phyloP scores from a whole-genome alignment of 768 basidiomycete species.

The Panus rudis region DNA sequence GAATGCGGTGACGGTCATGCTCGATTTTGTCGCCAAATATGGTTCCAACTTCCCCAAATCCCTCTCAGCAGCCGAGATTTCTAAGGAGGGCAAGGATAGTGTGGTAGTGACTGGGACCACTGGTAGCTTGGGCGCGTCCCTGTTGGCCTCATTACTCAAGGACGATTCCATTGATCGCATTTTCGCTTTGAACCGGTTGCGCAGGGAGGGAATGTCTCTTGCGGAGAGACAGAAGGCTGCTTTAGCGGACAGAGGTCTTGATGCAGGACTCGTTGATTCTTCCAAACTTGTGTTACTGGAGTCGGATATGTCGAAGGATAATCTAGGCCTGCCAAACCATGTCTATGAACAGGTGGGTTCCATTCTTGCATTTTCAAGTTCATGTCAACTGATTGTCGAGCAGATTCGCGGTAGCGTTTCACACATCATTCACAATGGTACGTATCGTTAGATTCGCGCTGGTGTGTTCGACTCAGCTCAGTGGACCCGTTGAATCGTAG shows the following conservation, averaged over 20 bases:
- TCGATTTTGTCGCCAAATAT: conserved; percentile 36
- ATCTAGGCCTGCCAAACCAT: conserved; percentile 23
- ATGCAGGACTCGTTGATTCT: conserved; percentile 19
- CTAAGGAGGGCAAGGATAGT: conserved; percentile 6
- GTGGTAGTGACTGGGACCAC: conserved; percentile 30
- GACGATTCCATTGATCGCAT: conserved; percentile 14
- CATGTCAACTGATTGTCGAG: neutral
- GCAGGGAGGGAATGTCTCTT: conserved; percentile 11
- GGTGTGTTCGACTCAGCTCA: neutral
- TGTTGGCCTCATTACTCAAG: conserved; percentile 19
- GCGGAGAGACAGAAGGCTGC: conserved; percentile 21
- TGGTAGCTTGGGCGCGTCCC: conserved; percentile 23
- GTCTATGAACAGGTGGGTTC: conserved; percentile 22
- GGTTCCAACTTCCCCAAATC: conserved; percentile 13
- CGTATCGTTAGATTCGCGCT: conserved; percentile 2
- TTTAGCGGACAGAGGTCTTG: conserved; percentile 26
- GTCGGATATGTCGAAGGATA: conserved; percentile 15
- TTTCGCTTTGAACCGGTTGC: conserved; percentile 20
- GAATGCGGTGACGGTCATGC: conserved; percentile 21
- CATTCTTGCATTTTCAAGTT: neutral
- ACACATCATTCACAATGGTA: conserved; percentile 34
- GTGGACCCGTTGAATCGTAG: conserved; percentile 8
- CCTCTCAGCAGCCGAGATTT: conserved; percentile 1
- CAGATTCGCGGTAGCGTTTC: conserved; percentile 27
- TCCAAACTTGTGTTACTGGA: conserved; percentile 29